Evolutionary conservation across 495 filamentous ascomycete species (phyloP), one percentile per base, ranked within the genome.

Genomic region (Collariella sp.): DNA sequence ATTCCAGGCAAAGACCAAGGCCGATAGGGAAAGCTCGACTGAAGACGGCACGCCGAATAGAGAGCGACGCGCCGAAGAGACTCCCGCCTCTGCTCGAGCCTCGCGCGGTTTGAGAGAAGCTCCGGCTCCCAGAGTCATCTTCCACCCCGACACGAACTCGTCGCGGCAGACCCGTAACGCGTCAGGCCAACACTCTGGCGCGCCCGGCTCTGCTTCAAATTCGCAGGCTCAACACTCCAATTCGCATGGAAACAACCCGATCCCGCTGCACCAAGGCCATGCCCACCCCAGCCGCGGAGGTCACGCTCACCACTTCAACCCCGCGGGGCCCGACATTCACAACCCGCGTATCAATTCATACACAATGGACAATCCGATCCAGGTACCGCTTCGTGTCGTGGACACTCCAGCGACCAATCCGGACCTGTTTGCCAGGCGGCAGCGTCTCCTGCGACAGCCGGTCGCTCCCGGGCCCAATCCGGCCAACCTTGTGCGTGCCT

Each of bases 51-150:
- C 85, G 3, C 85, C 85, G 12, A 78, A 72, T 35, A 71, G 78
- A 40, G 82, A 86, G 50, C 78, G 78, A 34, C 80, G 79, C 52
- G 72, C 70, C 11, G 82, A 84, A 40, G 81, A 85, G 33, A 77
- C 79, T 4, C 78, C 79, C 11, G 79, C 63, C 23, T 66, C 76
- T 15, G 75, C 70, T 5, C 71, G 85, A 29, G 77, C 76, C 23
- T 84, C 83, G 15, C 75, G 85, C 68, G 84, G 86, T 55, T 76
- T 93, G 46, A 77, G 88, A 45, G 86, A 89, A 63, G 84, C 84
- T 19, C 88, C 88, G 31, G 84, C 88, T 1, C 87, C 86, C 55
- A 76, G 88, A 56, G 78, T 86, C 6, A 79, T 89, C n/a, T 93
- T 89, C 70, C 85, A 89, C 61, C 87, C 87, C 3, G 87, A 91